Evolutionary conservation across 2,329 filamentous ascomycete species (phyloP), one percentile per base, ranked within the genome.

Genomic region (Sporothrix globosa): DNA sequence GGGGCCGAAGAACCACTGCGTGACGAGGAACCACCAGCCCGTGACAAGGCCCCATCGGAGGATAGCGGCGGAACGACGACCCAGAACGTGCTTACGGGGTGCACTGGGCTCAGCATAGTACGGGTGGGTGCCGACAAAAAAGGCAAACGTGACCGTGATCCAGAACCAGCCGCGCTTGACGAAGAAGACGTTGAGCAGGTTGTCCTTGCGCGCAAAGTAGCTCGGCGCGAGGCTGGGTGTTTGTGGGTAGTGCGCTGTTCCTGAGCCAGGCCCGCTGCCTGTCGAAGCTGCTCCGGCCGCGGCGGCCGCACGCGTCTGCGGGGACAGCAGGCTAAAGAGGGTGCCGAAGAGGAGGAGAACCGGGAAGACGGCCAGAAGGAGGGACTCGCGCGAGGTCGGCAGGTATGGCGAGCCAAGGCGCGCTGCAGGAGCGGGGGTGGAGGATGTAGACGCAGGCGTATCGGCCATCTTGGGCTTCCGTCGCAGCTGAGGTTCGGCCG

Each of bases 121-220:
- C 77, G 91, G 88, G 77, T 97, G 91, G 30, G 88, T 89, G 54
- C 89, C 79, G 7, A 92, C 79, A 72, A 97, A 92, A 19, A 87
- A 79, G 46, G 86, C 80, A 76, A 97, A 94, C 0, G 92, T 90
- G 11, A 87, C 78, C 0, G 92, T 93, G 41, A 92, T 89, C 96
- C 96, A 99, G 66, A 90, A 87, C 96, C 96, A 99, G 72, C 95
- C 95, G 69, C 92, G 85, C 84, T 99, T 99, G 77, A 99, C 96
- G 77, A 98, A 99, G 76, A 93, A 87, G 61, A 91, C 80, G 78
- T 99, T 99, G 86, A 98, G 91, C 68, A 97, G 76, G 82, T 99
- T 99, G 79, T 89, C 86, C 81, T 99, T 99, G 76, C 91, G 91
- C 61, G 96, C 95, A 79, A 99, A 99, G 83, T 98, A 99, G 78